Base-by-base conservation (phyloP, 2,329 filamentous ascomycete genomes). In the Alternaria sp. region DNA sequence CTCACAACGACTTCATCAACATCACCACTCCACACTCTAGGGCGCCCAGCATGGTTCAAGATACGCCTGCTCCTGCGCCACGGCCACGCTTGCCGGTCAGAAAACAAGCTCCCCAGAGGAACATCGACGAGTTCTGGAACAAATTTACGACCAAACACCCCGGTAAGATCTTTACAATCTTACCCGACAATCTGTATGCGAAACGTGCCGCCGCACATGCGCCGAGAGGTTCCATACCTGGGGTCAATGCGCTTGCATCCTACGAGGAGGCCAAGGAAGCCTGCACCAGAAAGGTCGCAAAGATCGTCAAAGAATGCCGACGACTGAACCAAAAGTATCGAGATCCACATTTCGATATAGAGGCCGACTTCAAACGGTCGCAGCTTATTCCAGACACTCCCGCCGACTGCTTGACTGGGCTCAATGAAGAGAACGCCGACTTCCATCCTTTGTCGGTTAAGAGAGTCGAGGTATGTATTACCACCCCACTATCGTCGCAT, bases 261-360 rank as follows among this genome's bases (percentile, higher is more conserved):
- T 96, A 93, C 73, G 88, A 93, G 57, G 88, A 92, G 70, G 92
- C 92, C 0, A 88, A 85, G 4, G 85, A 85, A 21, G 86, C 90
- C 61, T 96, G 93, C 79, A 85, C 83, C 57, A 86, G 86, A 59
- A 86, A 87, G 55, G 87, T 89, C 6, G 80, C 83, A 9, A 85
- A 86, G 63, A 89, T 89, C 59, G 83, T 86, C 28, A 83, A 82
- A 61, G 87, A 89, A 72, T 96, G 93, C 76, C 85, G 88, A 21
- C 86, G 91, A 9, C 84, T 93, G 61, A 97, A 97, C 79, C 90
- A 93, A 73, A 95, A 93, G 79, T 97, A 96, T 76, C 87, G 90
- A 15, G 93, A 96, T 74, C 88, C 90, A n/a, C 89, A 96, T 77
- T 97, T 97, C 75, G 91, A 97, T 76, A 88, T 97, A 55, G 93